phyloP scores from a whole-genome alignment of 495 filamentous ascomycete species.

The Aspergillus bertholletiae region DNA sequence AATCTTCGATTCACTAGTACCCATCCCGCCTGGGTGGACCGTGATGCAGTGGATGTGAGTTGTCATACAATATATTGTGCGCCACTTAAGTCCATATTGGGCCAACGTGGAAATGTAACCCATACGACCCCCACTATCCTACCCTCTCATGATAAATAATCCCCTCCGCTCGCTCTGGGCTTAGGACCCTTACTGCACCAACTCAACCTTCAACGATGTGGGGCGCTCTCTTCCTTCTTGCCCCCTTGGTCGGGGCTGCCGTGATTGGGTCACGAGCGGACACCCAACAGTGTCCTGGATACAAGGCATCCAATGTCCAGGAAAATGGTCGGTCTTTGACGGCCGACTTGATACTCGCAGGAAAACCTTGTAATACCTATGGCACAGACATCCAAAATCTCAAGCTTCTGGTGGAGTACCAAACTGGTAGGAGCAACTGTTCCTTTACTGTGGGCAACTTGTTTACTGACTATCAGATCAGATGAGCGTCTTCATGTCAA shows the following conservation, averaged over 20 bases:
- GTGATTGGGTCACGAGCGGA: constrained; percentile 20
- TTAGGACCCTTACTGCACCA: not conserved
- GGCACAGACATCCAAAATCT: constrained; percentile 64
- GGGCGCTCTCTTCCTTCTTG: constrained; percentile 23
- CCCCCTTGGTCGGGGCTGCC: constrained; percentile 32
- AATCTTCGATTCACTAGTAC: no score
- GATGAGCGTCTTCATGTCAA: constrained; percentile 77
- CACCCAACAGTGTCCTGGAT: constrained; percentile 60
- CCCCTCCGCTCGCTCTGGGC: not conserved
- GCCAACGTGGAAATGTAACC: not conserved
- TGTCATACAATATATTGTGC: not conserved
- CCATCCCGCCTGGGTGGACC: no score
- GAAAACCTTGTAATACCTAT: constrained; percentile 66
- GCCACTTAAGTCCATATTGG: not conserved
- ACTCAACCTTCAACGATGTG: constrained; percentile 17
- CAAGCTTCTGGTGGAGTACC: constrained; percentile 69
- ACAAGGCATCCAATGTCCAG: constrained; percentile 62
- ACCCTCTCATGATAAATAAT: not conserved
- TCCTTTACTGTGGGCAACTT: not conserved
- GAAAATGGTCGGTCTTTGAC: constrained; percentile 34
- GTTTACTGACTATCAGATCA: constrained; percentile 20
- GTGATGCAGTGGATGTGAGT: not conserved
- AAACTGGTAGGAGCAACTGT: constrained; percentile 53
- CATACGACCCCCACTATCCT: not conserved
- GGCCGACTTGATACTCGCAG: constrained; percentile 66